Evolutionary conservation across 306 rosid species (phyloP), one percentile per base, ranked within the genome.

Genomic region (Gillenia trifoliata): DNA sequence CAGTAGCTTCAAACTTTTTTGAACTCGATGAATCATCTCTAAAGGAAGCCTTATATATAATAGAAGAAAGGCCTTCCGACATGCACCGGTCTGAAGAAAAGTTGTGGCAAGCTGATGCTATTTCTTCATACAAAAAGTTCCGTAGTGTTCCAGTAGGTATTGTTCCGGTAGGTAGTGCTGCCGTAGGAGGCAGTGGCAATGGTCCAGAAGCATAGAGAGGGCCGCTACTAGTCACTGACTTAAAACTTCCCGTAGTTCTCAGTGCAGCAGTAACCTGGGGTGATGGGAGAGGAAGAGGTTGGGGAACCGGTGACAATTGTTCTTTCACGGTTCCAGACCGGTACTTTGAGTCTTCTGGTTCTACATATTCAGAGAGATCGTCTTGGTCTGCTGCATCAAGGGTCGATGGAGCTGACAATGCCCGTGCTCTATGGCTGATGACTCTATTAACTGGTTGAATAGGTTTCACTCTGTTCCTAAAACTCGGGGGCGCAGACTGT

Each of bases 401-500:
- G 62, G 96, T 83, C 3, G 98, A 92, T 10, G 99, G 98, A 63
- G 99, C 99, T 55, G 99, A 95, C 20, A 90, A 81, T 38, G 99
- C 89, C 25, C 99, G 81, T 28, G 75, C 33, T 81, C 98, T 88
- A 80, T 60, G 85, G 76, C 66, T 85, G 41, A 79, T 50, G 65
- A 78, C 83, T 86, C 71, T 86, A 64, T 64, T 77, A 64, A 69
- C 75, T 33, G 86, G 91, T 71, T 87, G 97, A 83, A 85, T 71
- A 25, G 98, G 92, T 77, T 92, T 95, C 81, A 85, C 99, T 80
- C 98, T 85, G 68, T 89, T 92, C 87, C 89, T 87, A 80, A 95
- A 95, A 92, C 99, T 95, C 26, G 97, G 96, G 66, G 99, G 99
- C 47, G 99, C 98, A 66, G 99, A 90, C 85, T 88, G 96, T 76